These are phyloP conservation scores for Aureobasidium vineae DNA, from an alignment of 2,329 filamentous ascomycete genomes.

Conservation along the genomic window DNA sequence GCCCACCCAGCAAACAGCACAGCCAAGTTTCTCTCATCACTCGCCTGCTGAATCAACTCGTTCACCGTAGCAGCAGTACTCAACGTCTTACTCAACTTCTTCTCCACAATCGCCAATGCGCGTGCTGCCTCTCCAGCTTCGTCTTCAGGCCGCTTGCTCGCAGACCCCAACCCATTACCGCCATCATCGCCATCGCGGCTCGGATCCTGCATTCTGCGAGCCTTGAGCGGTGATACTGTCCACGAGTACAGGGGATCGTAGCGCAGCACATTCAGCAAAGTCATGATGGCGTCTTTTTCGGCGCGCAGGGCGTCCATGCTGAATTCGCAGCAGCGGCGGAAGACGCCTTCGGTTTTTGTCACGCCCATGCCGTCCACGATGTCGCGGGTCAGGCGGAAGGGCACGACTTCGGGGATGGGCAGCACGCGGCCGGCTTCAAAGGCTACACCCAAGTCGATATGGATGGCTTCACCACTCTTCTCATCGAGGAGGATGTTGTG, in stretches of 20 bases:
- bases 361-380: slow-evolving; percentile 97
- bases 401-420: slow-evolving; percentile 91
- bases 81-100: slow-evolving; percentile 91
- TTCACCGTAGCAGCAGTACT: slow-evolving; percentile 96
- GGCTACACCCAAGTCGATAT: slow-evolving; percentile 94
- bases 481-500: slow-evolving; percentile 95
- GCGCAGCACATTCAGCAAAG: slow-evolving; percentile 93
- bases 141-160: slow-evolving; percentile 37
- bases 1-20: slow-evolving; percentile 63
- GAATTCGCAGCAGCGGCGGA: slow-evolving; percentile 97
- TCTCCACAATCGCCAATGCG: slow-evolving; percentile 87
- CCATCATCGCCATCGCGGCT: slow-evolving; percentile 47
- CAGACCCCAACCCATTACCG: neutral
- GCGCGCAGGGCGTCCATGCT: slow-evolving; percentile 92
- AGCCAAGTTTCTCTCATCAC: slow-evolving; percentile 87
- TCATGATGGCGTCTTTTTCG: slow-evolving; percentile 97
- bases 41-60: slow-evolving; percentile 93
- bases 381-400: slow-evolving; percentile 90
- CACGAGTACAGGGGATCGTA: slow-evolving; percentile 97
- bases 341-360: slow-evolving; percentile 91
- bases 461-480: slow-evolving; percentile 86
- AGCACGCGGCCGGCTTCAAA: slow-evolving; percentile 97
- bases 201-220: slow-evolving; percentile 66
- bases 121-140: slow-evolving; percentile 81
- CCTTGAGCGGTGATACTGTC: slow-evolving; percentile 73